Evolutionary conservation across 2,329 filamentous ascomycete genomes (phyloP), one percentile per base, ranked within the genome.

Genomic region (Zasmidium citrigriseum): DNA sequence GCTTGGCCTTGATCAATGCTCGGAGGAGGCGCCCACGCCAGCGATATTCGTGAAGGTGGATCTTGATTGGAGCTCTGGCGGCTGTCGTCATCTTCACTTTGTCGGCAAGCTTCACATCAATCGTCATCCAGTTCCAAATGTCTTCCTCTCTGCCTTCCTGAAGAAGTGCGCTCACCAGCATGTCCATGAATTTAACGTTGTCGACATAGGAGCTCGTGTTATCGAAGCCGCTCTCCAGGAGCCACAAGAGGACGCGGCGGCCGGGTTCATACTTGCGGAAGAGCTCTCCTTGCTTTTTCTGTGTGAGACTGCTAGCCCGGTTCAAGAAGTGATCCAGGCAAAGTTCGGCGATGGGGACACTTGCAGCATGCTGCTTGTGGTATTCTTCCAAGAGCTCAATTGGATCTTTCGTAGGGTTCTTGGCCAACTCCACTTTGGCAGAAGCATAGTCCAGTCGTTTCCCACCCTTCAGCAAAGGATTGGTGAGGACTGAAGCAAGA

Each of bases 401-500:
- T 0, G 78, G 77, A 49, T 79, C 72, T 41, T 68, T 69, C 12
- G 72, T 27, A 1, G 62, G 55, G 27, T 67, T 62, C 41, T 52
- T 61, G 25, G 62, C 49, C 20, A 71, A 58, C 48, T 68, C 68
- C 34, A 61, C 62, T 25, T 70, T 63, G 16, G 72, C 70, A 14
- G 69, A 62, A 4, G 51, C 57, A 21, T 57, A 61, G 25, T 66
- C 60, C 22, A 54, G 44, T 44, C 22, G 41, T 25, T 51, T 51
- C 20, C 29, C 57, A 10, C 51, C 59, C 20, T 49, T 60, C 23
- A 85, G 76, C 4, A 84, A 70, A 3, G 82, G 82, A 65, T 80
- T 83, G 14, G 75, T 78, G 38, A 85, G 67, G 27, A 85, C 75
- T 5, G 80, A 78, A 29, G 78, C 69, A 58, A 85, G 68, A 66